phyloP scores from a whole-genome alignment of 495 filamentous ascomycete species.

The Geopyxis carbonaria region DNA sequence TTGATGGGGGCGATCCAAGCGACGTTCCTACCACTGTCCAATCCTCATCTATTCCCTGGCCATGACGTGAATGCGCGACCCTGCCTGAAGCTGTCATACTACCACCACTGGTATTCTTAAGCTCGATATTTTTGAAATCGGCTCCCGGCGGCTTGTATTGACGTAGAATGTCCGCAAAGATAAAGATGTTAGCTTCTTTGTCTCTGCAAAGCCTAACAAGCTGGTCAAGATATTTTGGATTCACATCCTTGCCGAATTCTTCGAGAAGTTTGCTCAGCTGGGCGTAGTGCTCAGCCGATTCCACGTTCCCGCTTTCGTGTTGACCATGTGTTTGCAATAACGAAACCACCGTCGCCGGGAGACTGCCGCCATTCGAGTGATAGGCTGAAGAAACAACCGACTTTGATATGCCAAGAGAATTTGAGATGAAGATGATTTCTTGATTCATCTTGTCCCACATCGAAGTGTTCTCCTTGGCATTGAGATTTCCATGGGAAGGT shows the following conservation, averaged over 20 bases:
- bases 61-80: neutral
- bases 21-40: conserved; percentile 2
- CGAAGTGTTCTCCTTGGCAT: conserved; percentile 25
- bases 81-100: neutral
- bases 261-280: conserved; percentile 30
- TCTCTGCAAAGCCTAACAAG: conserved; percentile 16
- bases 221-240: conserved; percentile 11
- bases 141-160: neutral
- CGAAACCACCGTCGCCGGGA: conserved; percentile 37
- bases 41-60: neutral
- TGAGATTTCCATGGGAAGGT: conserved; percentile 13
- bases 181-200: conserved; percentile 15
- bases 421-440: conserved; percentile 14
- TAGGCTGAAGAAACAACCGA: conserved; percentile 42
- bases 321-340: conserved; percentile 29
- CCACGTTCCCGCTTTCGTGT: conserved; percentile 25
- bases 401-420: conserved; percentile 26
- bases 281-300: conserved; percentile 30
- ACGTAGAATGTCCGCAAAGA: conserved; percentile 16
- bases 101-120: neutral
- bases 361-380: conserved; percentile 42
- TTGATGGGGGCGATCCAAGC: conserved; percentile 2
- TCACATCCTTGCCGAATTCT: conserved; percentile 12
- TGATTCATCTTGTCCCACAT: conserved; percentile 10
- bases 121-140: neutral